phyloP scores from a whole-genome alignment of 2,329 filamentous ascomycete genomes.

The Coniochaeta sp. region DNA sequence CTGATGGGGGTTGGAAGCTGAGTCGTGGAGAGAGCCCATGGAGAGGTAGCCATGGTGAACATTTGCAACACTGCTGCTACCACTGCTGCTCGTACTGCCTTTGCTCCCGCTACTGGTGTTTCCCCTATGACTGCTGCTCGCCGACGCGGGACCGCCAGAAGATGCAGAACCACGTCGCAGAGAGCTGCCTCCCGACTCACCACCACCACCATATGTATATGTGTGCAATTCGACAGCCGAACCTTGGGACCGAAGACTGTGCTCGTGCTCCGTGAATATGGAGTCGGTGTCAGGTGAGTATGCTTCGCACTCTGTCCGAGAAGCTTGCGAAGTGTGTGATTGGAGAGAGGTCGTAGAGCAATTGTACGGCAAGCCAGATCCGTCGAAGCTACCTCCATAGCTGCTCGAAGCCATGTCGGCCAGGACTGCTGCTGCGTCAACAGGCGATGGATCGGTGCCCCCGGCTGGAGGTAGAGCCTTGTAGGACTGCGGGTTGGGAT shows the following conservation, averaged over 20 bases:
- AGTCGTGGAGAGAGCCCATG: neutral
- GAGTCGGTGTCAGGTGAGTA: conserved; percentile 9
- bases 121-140: conserved; percentile 9
- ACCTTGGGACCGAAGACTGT: conserved; percentile 16
- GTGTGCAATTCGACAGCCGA: conserved; percentile 15
- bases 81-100: neutral
- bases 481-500: conserved; percentile 15
- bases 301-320: conserved; percentile 10
- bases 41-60: neutral
- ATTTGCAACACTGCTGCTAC: neutral
- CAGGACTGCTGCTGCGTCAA: conserved; percentile 8
- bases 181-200: conserved; percentile 16
- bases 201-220: conserved; percentile 18
- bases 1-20: neutral
- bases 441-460: neutral
- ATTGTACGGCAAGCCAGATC: conserved; percentile 5
- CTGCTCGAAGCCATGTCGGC: conserved; percentile 20
- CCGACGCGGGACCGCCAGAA: conserved; percentile 15
- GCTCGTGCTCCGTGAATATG: conserved; percentile 19
- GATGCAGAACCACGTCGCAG: conserved; percentile 16
- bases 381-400: conserved; percentile 12
- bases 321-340: conserved; percentile 1
- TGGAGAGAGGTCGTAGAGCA: conserved; percentile 2
- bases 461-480: conserved; percentile 12
- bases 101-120: neutral